Evolutionary conservation across 106 monocot genomes (phyloP).

Genomic region (Dendrobium officinale): DNA sequence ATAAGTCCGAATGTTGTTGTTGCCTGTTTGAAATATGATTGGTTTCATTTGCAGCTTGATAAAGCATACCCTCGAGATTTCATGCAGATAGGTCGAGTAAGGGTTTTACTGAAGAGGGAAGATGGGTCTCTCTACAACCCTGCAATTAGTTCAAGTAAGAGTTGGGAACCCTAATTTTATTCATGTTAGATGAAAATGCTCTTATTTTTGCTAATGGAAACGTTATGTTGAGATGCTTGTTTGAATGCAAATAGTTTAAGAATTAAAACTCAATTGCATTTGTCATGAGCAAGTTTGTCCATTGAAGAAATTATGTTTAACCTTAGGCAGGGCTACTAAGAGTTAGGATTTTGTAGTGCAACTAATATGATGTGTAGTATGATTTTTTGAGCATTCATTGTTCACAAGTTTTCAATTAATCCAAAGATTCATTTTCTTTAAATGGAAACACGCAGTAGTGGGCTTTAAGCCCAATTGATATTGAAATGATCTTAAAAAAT

Average conservation of each 20-base stretch:
- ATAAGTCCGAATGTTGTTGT: too few species aligned
- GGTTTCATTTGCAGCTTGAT: conserved; percentile 44
- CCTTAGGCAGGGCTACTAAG: too few species aligned
- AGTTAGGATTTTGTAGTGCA: too few species aligned
- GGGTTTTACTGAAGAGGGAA: conserved; percentile 66
- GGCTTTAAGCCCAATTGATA: too few species aligned
- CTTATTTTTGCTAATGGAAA: not conserved
- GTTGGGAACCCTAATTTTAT: not conserved
- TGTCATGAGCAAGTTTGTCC: too few species aligned
- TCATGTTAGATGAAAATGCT: not conserved
- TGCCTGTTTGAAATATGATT: not conserved
- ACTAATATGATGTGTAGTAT: too few species aligned
- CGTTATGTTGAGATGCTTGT: not conserved
- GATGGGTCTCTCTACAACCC: conserved; percentile 72
- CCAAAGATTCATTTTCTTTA: too few species aligned
- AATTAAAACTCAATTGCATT: not conserved
- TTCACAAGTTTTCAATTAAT: too few species aligned
- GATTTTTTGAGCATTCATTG: too few species aligned
- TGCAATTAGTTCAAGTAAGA: conserved; percentile 64
- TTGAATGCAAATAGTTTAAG: not conserved
- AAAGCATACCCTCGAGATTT: conserved; percentile 93
- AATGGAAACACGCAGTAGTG: too few species aligned
- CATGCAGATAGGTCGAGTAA: conserved; percentile 88
- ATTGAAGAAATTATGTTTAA: too few species aligned
- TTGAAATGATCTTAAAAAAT: too few species aligned